Conservation (phyloP, 73 alveolate genomes). For the Effrenium voratum region DNA sequence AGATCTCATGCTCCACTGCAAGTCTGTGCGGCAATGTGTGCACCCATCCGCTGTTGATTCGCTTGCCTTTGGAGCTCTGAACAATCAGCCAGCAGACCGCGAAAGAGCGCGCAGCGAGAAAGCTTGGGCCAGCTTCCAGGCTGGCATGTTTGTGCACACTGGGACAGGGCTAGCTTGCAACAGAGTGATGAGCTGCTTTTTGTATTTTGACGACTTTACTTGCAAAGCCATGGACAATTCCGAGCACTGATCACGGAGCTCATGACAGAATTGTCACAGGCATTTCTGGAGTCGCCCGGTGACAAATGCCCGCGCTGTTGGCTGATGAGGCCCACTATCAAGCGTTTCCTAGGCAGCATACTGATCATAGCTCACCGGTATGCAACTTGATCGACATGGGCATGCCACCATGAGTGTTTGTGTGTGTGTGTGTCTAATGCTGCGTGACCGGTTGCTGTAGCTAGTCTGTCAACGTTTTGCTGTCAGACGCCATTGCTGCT, state of each 20-base stretch:
- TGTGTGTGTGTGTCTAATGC: background rate
- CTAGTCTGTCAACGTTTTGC: too few species aligned
- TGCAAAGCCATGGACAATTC: background rate
- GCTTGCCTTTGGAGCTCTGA: background rate
- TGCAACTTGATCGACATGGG: background rate
- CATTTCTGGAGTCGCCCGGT: conserved; percentile 38
- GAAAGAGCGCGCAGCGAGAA: conserved; percentile 76
- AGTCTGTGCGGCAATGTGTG: background rate
- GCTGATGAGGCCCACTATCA: conserved; percentile 58
- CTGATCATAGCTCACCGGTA: background rate
- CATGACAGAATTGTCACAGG: background rate
- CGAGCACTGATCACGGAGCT: background rate
- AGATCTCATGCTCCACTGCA: background rate
- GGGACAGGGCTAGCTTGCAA: too few species aligned
- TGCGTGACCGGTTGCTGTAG: background rate
- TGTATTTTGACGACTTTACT: too few species aligned
- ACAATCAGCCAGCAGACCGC: conserved; percentile 36
- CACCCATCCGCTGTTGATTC: background rate
- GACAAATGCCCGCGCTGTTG: conserved; percentile 81
- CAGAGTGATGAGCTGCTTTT: too few species aligned
- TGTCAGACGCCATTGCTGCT: conserved; percentile 73
- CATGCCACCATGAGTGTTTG: background rate
- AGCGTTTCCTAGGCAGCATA: background rate
- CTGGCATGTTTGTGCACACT: too few species aligned
- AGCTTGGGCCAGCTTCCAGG: conserved; percentile 83